Conservation (phyloP, 2,329 filamentous ascomycete species). For the Sarocladiaceae sp. region DNA sequence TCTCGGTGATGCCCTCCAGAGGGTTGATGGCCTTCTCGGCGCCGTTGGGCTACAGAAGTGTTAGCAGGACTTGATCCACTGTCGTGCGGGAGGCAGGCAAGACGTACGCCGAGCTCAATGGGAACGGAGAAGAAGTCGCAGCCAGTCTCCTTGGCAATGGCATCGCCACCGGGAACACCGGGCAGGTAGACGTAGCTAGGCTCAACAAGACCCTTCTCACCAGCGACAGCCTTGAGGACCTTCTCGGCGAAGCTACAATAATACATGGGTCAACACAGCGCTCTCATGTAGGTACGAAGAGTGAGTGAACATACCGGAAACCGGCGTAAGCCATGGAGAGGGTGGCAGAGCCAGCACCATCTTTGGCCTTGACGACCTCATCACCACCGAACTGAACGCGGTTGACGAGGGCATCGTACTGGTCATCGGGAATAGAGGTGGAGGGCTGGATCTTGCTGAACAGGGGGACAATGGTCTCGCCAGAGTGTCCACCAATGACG, state of each 20-base stretch:
- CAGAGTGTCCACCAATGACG: slow-evolving; percentile 94
- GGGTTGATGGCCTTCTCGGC: slow-evolving; percentile 81
- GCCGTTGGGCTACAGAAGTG: slow-evolving; percentile 59
- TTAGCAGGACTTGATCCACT: slow-evolving; percentile 21
- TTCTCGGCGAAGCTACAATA: slow-evolving; percentile 77
- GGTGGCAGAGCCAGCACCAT: slow-evolving; percentile 82
- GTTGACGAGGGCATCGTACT: slow-evolving; percentile 85
- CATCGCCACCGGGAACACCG: slow-evolving; percentile 81
- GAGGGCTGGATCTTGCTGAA: slow-evolving; percentile 85
- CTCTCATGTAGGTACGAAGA: slow-evolving; percentile 9
- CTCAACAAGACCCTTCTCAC: slow-evolving; percentile 89
- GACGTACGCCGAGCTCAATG: slow-evolving; percentile 86
- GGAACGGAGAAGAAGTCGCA: slow-evolving; percentile 94
- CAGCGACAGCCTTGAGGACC: slow-evolving; percentile 79
- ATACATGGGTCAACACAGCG: slow-evolving; percentile 8
- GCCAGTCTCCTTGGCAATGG: slow-evolving; percentile 75
- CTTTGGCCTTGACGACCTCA: slow-evolving; percentile 92
- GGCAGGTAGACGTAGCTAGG: slow-evolving; percentile 94
- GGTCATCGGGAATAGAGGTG: slow-evolving; percentile 77
- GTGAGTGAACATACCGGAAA: slow-evolving; percentile 59
- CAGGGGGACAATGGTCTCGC: slow-evolving; percentile 94
- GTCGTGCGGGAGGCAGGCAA: neutral
- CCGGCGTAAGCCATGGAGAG: slow-evolving; percentile 95
- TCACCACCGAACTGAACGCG: slow-evolving; percentile 98
- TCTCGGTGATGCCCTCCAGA: slow-evolving; percentile 67